phyloP scores from a whole-genome alignment of 192 early-diverging fungal genomes.

The Coemansia erecta region DNA sequence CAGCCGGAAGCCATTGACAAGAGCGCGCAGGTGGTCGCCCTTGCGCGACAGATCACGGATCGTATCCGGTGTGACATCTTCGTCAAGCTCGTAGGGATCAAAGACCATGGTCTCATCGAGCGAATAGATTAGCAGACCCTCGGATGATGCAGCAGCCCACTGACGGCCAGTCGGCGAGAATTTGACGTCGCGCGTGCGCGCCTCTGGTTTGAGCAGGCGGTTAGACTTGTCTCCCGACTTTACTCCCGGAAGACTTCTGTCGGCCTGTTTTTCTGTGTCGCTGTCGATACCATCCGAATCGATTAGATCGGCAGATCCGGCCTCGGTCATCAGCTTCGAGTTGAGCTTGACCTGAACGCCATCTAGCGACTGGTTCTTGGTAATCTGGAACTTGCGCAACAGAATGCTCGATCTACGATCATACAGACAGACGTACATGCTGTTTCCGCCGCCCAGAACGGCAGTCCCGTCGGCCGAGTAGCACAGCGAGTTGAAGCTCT shows the following conservation, averaged over 20 bases:
- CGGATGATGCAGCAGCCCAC: constrained; percentile 95
- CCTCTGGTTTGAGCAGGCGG: constrained; percentile 74
- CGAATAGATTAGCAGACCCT: constrained; percentile 94
- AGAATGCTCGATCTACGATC: constrained; percentile 72
- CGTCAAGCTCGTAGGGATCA: constrained; percentile 98
- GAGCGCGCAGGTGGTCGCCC: constrained; percentile 79
- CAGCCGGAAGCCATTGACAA: constrained; percentile 92
- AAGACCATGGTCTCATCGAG: constrained; percentile 90
- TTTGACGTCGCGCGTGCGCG: constrained; percentile 78
- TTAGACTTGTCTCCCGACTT: constrained; percentile 78
- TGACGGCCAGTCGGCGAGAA: constrained; percentile 94
- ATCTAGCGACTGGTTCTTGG: constrained; percentile 89
- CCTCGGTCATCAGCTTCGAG: constrained; percentile 91
- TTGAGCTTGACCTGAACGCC: constrained; percentile 90
- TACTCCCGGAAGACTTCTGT: constrained; percentile 85
- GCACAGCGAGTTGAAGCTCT: constrained; percentile 88
- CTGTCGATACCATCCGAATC: constrained; percentile 76
- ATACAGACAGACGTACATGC: constrained; percentile 95
- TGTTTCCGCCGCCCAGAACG: constrained; percentile 92
- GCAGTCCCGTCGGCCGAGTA: constrained; percentile 92
- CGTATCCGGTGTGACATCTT: constrained; percentile 90
- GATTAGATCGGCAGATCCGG: constrained; percentile 80
- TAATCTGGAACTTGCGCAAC: constrained; percentile 88
- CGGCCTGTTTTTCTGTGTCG: constrained; percentile 76
- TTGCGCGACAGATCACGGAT: constrained; percentile 72